Evolutionary conservation across 805 yeast genomes (phyloP).

Genomic region (Cyberlindnera amylophila): DNA sequence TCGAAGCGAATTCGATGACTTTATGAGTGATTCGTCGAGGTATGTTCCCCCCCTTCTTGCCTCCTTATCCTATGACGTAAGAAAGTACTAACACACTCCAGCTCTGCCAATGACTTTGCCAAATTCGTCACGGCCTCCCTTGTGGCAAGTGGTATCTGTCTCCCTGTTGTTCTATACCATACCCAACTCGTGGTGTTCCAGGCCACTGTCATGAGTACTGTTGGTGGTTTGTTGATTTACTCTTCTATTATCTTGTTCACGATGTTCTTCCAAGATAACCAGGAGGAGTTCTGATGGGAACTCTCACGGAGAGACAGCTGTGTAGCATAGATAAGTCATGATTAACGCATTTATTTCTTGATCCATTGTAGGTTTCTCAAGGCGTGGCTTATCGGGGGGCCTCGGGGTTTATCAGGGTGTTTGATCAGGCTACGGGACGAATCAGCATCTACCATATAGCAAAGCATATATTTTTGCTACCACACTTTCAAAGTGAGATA

Average conservation of each 20-base stretch:
- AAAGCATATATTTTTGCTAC: too few species aligned
- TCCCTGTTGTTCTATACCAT: constrained; percentile 78
- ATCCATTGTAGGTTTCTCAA: neutral
- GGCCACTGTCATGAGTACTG: constrained; percentile 72
- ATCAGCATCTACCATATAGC: too few species aligned
- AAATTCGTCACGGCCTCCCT: constrained; percentile 75
- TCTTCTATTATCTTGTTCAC: constrained; percentile 80
- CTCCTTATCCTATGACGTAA: neutral
- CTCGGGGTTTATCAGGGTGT: too few species aligned
- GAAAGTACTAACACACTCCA: constrained; percentile 22
- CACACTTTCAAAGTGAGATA: too few species aligned
- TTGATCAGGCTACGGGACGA: too few species aligned
- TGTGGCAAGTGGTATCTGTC: constrained; percentile 66
- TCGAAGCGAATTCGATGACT: constrained; percentile 46
- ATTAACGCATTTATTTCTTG: too few species aligned
- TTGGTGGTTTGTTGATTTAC: constrained; percentile 84
- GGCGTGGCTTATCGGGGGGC: too few species aligned
- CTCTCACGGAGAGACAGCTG: too few species aligned
- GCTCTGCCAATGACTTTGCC: constrained; percentile 67
- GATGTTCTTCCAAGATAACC: constrained; percentile 57
- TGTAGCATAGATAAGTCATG: too few species aligned
- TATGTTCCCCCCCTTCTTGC: constrained; percentile 20
- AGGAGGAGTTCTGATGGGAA: constrained; percentile 33
- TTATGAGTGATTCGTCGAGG: constrained; percentile 53
- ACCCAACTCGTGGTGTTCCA: constrained; percentile 62